Evolutionary conservation across 768 basidiomycete species (phyloP).

Genomic region (Phaeolepiota aurea): DNA sequence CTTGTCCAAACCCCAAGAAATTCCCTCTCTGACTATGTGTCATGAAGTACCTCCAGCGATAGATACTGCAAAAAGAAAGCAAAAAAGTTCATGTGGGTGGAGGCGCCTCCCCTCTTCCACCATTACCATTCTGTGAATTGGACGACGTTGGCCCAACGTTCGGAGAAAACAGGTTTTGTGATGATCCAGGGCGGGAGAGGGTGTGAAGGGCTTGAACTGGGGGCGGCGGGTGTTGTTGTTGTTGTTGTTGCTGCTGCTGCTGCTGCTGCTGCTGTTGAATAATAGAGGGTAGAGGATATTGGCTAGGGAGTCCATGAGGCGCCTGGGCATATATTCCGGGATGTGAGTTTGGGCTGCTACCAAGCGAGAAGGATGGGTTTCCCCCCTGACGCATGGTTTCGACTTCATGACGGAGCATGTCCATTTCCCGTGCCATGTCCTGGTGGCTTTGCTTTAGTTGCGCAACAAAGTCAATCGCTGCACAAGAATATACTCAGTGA

Average conservation of each 20-base stretch:
- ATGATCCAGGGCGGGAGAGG: constrained; percentile 50
- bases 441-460: constrained; percentile 71
- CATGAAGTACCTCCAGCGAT: constrained; percentile 3
- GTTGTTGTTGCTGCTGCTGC: background rate
- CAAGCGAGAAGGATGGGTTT: constrained; percentile 40
- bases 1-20: no score
- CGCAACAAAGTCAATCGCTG: constrained; percentile 84
- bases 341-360: constrained; percentile 37
- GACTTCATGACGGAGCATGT: constrained; percentile 69
- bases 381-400: constrained; percentile 54
- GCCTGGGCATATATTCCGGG: constrained; percentile 42
- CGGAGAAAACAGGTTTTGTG: constrained; percentile 49
- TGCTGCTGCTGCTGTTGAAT: constrained; percentile 34
- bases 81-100: constrained; percentile 18
- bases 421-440: constrained; percentile 73
- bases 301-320: constrained; percentile 27
- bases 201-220: constrained; percentile 25
- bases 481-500: constrained; percentile 5
- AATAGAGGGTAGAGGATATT: constrained; percentile 38
- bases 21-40: background rate
- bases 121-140: constrained; percentile 32
- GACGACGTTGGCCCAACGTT: constrained; percentile 24
- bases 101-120: constrained; percentile 34
- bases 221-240: constrained; percentile 10
- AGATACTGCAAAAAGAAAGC: constrained; percentile 6